Evolutionary conservation across 78 protist genomes (phyloP).

Genomic region (Thecamonas trahens): DNA sequence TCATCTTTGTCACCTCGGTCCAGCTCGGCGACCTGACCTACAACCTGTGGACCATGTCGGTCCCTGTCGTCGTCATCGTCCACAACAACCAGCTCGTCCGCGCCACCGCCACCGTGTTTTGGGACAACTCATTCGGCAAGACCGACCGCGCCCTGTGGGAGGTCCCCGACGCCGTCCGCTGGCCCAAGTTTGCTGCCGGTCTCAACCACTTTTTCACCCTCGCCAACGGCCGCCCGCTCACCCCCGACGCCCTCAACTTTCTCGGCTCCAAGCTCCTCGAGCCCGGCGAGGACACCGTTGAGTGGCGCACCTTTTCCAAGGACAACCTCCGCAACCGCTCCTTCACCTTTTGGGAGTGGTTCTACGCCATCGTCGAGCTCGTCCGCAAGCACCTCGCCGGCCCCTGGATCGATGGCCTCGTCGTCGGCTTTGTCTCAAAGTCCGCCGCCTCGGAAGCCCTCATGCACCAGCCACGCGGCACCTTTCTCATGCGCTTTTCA

Average conservation of each 20-base stretch:
- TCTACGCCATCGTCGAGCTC: background rate
- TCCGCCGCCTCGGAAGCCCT: too few relatives aligned
- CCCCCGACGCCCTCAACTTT: background rate
- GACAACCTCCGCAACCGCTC: background rate
- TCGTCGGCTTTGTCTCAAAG: too few relatives aligned
- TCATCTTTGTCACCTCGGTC: background rate
- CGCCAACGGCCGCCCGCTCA: background rate
- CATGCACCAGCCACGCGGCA: background rate
- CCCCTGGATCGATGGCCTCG: background rate
- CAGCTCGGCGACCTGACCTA: background rate
- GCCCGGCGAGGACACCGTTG: background rate
- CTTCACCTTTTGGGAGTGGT: conserved; percentile 21
- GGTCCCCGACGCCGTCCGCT: background rate
- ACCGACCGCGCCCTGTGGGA: background rate
- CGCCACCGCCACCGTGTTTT: conserved; percentile 2
- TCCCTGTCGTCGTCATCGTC: conserved; percentile 1
- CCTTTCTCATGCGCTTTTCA: background rate
- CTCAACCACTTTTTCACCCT: background rate
- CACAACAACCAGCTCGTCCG: background rate
- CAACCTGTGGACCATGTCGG: background rate
- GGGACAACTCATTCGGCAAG: conserved; percentile 1
- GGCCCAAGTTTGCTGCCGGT: background rate
- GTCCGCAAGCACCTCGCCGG: background rate
- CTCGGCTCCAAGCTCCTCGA: background rate
- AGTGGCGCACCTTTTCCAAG: background rate